Conservation (phyloP, 257 asterid species). For the Galeopsis tetrahit region DNA sequence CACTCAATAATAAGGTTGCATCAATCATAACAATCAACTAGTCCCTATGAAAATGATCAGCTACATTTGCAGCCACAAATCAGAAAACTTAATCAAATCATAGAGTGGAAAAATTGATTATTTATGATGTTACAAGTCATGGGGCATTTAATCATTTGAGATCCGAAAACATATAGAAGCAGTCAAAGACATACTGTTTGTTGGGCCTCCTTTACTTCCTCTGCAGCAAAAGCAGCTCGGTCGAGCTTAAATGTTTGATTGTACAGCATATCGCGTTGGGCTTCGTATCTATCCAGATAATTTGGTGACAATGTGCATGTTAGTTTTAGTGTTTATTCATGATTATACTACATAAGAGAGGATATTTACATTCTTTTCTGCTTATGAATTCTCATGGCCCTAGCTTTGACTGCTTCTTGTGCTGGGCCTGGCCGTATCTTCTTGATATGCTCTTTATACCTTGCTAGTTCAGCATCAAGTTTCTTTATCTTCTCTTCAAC, state of each 20-base stretch:
- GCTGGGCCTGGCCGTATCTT: conserved; percentile 96
- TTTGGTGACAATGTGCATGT: conserved; percentile 17
- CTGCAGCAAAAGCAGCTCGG: conserved; percentile 85
- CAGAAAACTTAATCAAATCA: conserved; percentile 10
- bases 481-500: conserved; percentile 85
- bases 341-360: not conserved
- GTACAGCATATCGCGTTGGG: conserved; percentile 89
- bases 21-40: conserved; percentile 12
- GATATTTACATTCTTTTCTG: conserved; percentile 73
- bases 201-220: conserved; percentile 87
- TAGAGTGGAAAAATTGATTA: not conserved
- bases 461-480: conserved; percentile 79
- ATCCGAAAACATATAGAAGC: conserved; percentile 28
- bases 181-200: conserved; percentile 68
- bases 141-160: not conserved
- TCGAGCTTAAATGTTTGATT: conserved; percentile 84
- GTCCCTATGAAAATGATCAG: not conserved
- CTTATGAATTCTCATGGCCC: conserved; percentile 86
- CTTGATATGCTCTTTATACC: conserved; percentile 84
- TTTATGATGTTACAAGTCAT: not conserved
- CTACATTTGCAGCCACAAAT: not conserved
- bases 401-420: conserved; percentile 88
- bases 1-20: conserved; percentile 5
- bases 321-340: conserved; percentile 10
- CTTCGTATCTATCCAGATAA: conserved; percentile 69